Base-by-base conservation (phyloP, 1,139 yeast species). In the Eremothecium cymbalariae region DNA sequence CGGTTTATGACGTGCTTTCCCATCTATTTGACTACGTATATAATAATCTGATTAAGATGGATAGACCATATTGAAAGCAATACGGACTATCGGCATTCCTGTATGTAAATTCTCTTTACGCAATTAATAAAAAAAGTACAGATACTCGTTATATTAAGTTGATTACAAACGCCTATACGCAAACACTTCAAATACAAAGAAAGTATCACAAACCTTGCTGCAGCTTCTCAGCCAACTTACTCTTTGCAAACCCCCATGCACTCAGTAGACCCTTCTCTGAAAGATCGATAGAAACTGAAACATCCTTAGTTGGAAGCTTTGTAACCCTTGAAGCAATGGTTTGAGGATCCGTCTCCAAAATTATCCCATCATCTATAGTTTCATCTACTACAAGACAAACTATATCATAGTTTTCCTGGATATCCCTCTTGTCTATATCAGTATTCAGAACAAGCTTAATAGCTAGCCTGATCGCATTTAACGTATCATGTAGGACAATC, bases 291-390 rank as follows among this genome's bases (percentile, higher is more conserved):
- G 74, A 72, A 52, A 77, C 71, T 44, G 74, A 70, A 32, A 68
- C 72, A 45, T 77, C 86, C 40, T 67, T 70, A 18, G 72, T 60
- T 22, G 96, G 95, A 19, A 93, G 78, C 47, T 76, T 74, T 21
- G 96, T 82, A 12, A 88, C 95, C 59, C 98, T 72, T 13, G 94
- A 74, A 4, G 88, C 90, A 50, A 90, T 83, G 32, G 85, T 76
- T 28, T 80, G 75, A 3, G 94, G 77, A 53, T 90, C 97, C 26
- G 86, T 80, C 60, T 90, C 97, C 48, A 93, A 69, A 43, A 93
- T 77, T 45, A 90, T 76, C 18, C 97, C 95, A 42, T 83, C 93
- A 57, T 90, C 98, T 38, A 90, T 68, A 16, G 94, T 73, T 62
- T 90, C 98, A 59, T 90, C 98, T 31, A 88, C 72, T 7, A 94